These are phyloP conservation scores for Pyrrhoderma lamaoense DNA, from an alignment of 1,284 basidiomycete species.

Conservation along the genomic window DNA sequence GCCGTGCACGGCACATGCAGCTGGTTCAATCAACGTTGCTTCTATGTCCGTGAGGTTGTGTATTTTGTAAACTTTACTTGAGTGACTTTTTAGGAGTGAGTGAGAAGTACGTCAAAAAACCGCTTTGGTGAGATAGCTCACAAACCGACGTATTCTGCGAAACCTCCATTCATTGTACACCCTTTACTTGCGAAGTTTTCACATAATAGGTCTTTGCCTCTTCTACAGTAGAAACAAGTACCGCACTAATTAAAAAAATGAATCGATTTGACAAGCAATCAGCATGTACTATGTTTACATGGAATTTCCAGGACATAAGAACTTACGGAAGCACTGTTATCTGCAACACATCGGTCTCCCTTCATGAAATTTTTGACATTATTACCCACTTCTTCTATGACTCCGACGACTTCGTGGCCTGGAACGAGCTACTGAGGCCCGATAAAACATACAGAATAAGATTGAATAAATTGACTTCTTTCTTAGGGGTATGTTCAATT, in stretches of 20 bases:
- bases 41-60: slow-evolving; percentile 75
- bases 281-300: too few relatives aligned
- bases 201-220: slow-evolving; percentile 47
- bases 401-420: slow-evolving; percentile 53
- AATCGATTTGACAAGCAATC: too few relatives aligned
- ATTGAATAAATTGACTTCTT: too few relatives aligned
- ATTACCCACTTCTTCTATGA: slow-evolving; percentile 43
- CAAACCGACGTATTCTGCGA: slow-evolving; percentile 53
- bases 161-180: slow-evolving; percentile 48
- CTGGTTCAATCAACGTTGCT: slow-evolving; percentile 84
- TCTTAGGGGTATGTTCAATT: too few relatives aligned
- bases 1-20: slow-evolving; percentile 80
- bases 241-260: slow-evolving; percentile 33
- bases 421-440: slow-evolving; percentile 27
- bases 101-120: background rate
- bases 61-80: slow-evolving; percentile 50
- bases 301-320: too few relatives aligned
- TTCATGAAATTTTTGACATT: slow-evolving; percentile 45
- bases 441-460: too few relatives aligned
- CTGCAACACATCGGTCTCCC: slow-evolving; percentile 54
- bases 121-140: too few relatives aligned
- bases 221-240: slow-evolving; percentile 52
- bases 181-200: slow-evolving; percentile 49
- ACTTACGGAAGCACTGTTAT: slow-evolving; percentile 40
- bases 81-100: slow-evolving; percentile 27